Evolutionary conservation across 306 rosid species (phyloP), one percentile per base, ranked within the genome.

Genomic region (Cyclanthera cordifolia): DNA sequence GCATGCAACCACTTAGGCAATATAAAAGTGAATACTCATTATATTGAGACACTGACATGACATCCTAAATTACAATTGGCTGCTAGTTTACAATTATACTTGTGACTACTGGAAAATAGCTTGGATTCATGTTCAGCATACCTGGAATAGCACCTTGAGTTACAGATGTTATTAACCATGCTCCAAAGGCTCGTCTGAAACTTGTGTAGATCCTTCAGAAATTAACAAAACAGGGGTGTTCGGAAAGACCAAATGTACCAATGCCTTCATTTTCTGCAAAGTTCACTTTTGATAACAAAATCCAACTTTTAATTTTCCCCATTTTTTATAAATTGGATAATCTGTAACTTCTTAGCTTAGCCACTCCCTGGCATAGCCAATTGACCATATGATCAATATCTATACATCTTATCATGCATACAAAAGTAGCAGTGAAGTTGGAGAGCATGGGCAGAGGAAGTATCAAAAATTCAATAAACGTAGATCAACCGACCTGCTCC

Each of bases 141-240:
- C 99, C 96, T 79, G 91, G 71, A 95, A 93, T 87, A 72, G 87
- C 84, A 65, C 95, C 96, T 55, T 81, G 99, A 59, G 96, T 93
- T 67, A 86, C 86, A 68, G 96, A 93, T 68, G 96, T 85, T 52
- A 90, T 82, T 79, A 93, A 73, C 96, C 96, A 45, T 90, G 79
- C 72, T 88, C 88, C 82, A 74, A 32, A n/a, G 94, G 91, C 69
- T 90, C 95, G 25, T 76, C 83, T 24, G 72, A 80, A 28, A 9
- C 83, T 41, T 54, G 72, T 55, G 28, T 48, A 17, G 87, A 67
- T 43, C 76, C 82, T 76, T 86, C 84, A 0, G 89, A 82, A 70
- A 76, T 74, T 63, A 77, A 76, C 3, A 88, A 84, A 37, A 81
- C 78, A 63, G 67, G 69, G 52, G 82, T 25, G 64, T 93, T 93